phyloP scores from a whole-genome alignment of 2,329 filamentous ascomycete genomes.

The Rutstroemia sp. region DNA sequence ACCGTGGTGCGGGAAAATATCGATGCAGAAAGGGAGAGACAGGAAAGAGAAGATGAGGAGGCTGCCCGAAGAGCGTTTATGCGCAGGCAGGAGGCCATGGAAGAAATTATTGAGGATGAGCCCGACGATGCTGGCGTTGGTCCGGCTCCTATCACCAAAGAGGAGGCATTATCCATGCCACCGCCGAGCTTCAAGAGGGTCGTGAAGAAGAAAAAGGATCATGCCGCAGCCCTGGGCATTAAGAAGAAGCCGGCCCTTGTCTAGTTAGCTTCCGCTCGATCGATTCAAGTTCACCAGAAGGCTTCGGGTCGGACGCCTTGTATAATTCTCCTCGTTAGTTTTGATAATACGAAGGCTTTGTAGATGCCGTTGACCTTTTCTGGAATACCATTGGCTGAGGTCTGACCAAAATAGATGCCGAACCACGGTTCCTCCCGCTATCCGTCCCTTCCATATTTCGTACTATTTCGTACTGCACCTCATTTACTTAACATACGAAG shows the following conservation, averaged over 20 bases:
- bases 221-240: conserved; percentile 67
- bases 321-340: background rate
- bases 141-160: conserved; percentile 31
- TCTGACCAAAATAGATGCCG: too few relatives aligned
- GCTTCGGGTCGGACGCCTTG: background rate
- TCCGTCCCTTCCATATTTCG: too few relatives aligned
- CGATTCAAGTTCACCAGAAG: background rate
- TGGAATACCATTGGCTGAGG: too few relatives aligned
- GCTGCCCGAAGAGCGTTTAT: conserved; percentile 71
- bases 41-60: conserved; percentile 79
- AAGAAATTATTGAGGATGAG: conserved; percentile 30
- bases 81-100: conserved; percentile 28
- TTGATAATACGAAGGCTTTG: background rate
- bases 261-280: conserved; percentile 21
- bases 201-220: conserved; percentile 82
- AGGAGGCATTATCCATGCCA: conserved; percentile 36
- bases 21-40: conserved; percentile 54
- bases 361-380: too few relatives aligned
- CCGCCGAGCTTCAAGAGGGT: conserved; percentile 66
- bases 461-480: too few relatives aligned
- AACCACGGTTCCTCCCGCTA: too few relatives aligned
- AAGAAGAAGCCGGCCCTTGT: conserved; percentile 70
- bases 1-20: conserved; percentile 43
- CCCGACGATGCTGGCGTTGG: conserved; percentile 24
- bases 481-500: too few relatives aligned